These are phyloP conservation scores for Tolypocladium album DNA, from an alignment of 2,329 filamentous ascomycete genomes.

Conservation along the genomic window DNA sequence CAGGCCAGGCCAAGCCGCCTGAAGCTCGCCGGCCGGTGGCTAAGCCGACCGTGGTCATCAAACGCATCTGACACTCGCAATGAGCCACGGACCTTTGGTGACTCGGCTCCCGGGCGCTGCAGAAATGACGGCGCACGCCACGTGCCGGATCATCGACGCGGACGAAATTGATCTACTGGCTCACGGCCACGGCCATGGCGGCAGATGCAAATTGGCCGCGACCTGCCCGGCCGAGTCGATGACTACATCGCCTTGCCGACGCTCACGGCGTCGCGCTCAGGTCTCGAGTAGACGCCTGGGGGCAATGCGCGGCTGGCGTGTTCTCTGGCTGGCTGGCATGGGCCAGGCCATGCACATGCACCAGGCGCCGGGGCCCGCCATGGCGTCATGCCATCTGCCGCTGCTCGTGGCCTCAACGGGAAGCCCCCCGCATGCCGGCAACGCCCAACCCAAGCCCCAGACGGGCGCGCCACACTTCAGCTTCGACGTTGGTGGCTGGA, in stretches of 20 bases:
- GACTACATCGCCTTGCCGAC: not conserved
- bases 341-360: not conserved
- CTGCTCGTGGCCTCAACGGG: not conserved
- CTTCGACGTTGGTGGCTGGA: not conserved
- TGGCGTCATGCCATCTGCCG: constrained; percentile 1
- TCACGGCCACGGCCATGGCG: not conserved
- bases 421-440: too few relatives aligned
- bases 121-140: not conserved
- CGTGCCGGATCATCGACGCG: not conserved
- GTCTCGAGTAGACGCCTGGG: not conserved
- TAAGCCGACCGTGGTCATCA: not conserved
- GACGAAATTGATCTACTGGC: not conserved
- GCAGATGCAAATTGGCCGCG: not conserved
- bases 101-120: not conserved
- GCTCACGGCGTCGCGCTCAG: not conserved
- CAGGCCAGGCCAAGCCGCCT: not conserved
- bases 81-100: not conserved
- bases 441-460: not conserved
- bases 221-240: too few relatives aligned
- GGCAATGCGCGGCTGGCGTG: not conserved
- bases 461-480: not conserved
- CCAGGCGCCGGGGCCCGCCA: not conserved
- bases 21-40: not conserved
- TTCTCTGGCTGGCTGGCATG: not conserved
- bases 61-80: constrained; percentile 1